Percentiles rank a stretch among this genome's conserved stretches.
Conservation (phyloP, 1,139 yeast species). For the Yamadazyma friedrichii region DNA sequence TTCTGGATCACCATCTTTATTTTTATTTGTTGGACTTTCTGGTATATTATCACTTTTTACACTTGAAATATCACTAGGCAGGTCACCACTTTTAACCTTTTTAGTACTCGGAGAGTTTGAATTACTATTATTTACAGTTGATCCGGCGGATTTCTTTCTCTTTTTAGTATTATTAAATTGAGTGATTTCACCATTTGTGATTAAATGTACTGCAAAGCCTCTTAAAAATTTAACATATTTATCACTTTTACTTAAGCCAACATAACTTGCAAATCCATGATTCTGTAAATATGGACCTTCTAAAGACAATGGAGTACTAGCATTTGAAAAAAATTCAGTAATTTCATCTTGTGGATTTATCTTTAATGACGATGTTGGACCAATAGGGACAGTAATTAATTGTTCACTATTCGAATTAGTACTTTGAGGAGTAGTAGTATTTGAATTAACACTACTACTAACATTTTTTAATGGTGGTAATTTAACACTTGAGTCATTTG, state of each 20-base stretch:
- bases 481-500: slow-evolving; percentile 7
- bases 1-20: not conserved
- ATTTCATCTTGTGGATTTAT: slow-evolving; percentile 38
- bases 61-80: slow-evolving; percentile 2
- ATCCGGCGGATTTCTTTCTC: slow-evolving; percentile 5
- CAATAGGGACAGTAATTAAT: slow-evolving; percentile 33
- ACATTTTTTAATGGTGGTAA: slow-evolving; percentile 9
- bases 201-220: slow-evolving; percentile 33
- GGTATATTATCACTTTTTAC: slow-evolving; percentile 3
- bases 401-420: slow-evolving; percentile 1
- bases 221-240: slow-evolving; percentile 41
- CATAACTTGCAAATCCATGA: slow-evolving; percentile 43
- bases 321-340: slow-evolving; percentile 31
- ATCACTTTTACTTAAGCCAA: slow-evolving; percentile 44
- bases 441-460: not conserved
- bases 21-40: slow-evolving; percentile 4
- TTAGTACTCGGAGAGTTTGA: slow-evolving; percentile 12
- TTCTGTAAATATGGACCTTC: slow-evolving; percentile 43
- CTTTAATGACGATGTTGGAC: slow-evolving; percentile 37
- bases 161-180: slow-evolving; percentile 20
- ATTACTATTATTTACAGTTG: not conserved
- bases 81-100: slow-evolving; percentile 4
- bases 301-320: slow-evolving; percentile 34
- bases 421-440: slow-evolving; percentile 2
- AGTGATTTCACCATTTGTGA: slow-evolving; percentile 37